Conservation (phyloP, 805 yeast genomes). For the Starmera pachycereana region DNA sequence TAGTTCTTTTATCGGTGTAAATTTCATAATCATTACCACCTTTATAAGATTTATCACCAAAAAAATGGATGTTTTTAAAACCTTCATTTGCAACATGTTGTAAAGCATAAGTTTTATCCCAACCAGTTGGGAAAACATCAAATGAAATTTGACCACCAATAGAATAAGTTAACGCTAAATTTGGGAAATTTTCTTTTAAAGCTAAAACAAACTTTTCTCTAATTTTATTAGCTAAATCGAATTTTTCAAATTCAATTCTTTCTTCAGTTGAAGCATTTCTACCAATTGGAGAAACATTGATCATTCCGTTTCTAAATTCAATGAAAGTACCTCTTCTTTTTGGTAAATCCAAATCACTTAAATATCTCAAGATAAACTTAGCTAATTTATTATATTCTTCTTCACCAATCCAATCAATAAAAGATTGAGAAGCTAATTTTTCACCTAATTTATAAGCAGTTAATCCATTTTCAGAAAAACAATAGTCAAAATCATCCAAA, state of each 20-base stretch:
- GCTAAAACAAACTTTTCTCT: constrained; percentile 83
- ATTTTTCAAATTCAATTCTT: constrained; percentile 86
- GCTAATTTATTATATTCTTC: constrained; percentile 85
- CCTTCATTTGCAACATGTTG: constrained; percentile 83
- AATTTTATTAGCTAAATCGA: constrained; percentile 67
- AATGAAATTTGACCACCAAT: constrained; percentile 99
- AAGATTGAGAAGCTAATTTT: constrained; percentile 85
- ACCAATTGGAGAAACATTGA: constrained; percentile 96
- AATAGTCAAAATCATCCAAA: constrained; percentile 79
- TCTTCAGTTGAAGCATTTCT: constrained; percentile 94
- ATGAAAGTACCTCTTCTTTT: constrained; percentile 97
- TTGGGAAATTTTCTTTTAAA: constrained; percentile 72
- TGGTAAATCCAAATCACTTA: constrained; percentile 82
- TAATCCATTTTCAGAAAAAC: constrained; percentile 95
- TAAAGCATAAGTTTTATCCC: constrained; percentile 98
- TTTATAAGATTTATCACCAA: constrained; percentile 93
- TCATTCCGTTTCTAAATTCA: constrained; percentile 99
- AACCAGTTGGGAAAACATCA: constrained; percentile 99
- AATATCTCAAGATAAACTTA: constrained; percentile 75
- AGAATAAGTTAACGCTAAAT: constrained; percentile 83
- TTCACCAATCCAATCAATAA: constrained; percentile 93
- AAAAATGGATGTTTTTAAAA: constrained; percentile 87
- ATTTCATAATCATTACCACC: constrained; percentile 99
- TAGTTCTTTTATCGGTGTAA: constrained; percentile 83
- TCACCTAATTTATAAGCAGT: constrained; percentile 93